Base-by-base conservation (phyloP, 176 grass and related monocot species). In the Hyparrhenia diplandra region DNA sequence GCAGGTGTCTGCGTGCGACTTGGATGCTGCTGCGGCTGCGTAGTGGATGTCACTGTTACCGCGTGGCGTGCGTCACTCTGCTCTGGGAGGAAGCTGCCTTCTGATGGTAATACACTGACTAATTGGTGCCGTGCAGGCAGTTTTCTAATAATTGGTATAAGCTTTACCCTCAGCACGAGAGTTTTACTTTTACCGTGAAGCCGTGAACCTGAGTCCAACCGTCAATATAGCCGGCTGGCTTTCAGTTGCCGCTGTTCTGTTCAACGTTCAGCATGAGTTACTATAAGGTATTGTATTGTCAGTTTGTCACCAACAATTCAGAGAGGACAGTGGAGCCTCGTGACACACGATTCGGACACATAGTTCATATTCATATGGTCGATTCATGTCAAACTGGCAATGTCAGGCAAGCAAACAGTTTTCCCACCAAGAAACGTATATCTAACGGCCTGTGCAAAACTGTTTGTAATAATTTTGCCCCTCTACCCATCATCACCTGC, bases 31-130 rank as follows among this genome's bases (percentile, higher is more conserved):
- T n/a, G n/a, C n/a, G n/a, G n/a, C n/a, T 55, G 14, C 6, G 31
- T 8, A 74, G 68, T 79, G 86, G 67, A 78, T 71, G 75, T 79
- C 68, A 60, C 67, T 79, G 37, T 83, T 84, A 41, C 46, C 80
- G 24, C 40, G 80, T 74, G 63, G 45, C 21, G 63, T 3, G 35
- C 58, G 86, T 66, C 74, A 73, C 55, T 10, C 40, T 39, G 25
- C 30, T 7, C 21, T 35, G 13, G 14, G 78, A 78, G 85, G 55
- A 57, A 42, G 41, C 41, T 42, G 41, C 41, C 41, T 45, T 23
- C 62, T 17, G 35, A 13, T 52, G 41, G 8, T 62, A 4, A n/a
- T 2, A 34, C 31, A 1, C 27, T 14, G 12, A 27, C 10, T 14
- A 41, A 25, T 35, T 20, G 18, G 76, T 78, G 40, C 29, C 11